A percentile compares a stretch with the other conserved stretches of the same genome.
phyloP scores from a whole-genome alignment of 108 stramenopile species.

The Halocafeteria seosinensis region DNA sequence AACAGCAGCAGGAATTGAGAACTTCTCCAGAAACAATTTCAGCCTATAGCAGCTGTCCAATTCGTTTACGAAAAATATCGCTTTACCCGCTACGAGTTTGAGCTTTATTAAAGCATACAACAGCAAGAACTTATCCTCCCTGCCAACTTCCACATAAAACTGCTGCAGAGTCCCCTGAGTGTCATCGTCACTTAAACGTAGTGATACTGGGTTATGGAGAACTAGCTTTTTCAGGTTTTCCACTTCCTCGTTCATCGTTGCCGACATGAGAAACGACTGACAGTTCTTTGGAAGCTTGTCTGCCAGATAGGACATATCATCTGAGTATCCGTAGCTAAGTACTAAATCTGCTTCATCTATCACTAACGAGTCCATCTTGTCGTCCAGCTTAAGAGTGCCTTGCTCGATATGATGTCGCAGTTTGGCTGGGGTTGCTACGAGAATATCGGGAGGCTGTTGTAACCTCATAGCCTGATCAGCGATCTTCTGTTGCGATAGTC shows the following conservation, averaged over 20 bases:
- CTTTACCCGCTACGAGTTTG: constrained; percentile 77
- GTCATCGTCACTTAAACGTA: constrained; percentile 69
- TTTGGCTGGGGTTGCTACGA: constrained; percentile 32
- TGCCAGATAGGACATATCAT: constrained; percentile 65
- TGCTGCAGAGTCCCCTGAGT: constrained; percentile 56
- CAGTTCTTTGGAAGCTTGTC: constrained; percentile 66
- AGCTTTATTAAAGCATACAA: constrained; percentile 68
- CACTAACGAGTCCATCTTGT: constrained; percentile 59
- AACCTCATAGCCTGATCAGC: constrained; percentile 16
- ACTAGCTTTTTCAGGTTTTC: constrained; percentile 70
- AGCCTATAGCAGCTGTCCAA: constrained; percentile 73
- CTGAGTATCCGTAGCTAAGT: constrained; percentile 73
- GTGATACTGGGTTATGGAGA: constrained; percentile 69
- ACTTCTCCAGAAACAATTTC: constrained; percentile 89
- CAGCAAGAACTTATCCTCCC: constrained; percentile 68
- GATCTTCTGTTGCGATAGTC: constrained; percentile 38
- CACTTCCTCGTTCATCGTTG: constrained; percentile 75
- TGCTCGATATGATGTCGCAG: constrained; percentile 26
- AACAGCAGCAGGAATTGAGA: constrained; percentile 79
- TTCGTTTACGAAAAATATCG: constrained; percentile 85
- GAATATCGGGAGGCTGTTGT: constrained; percentile 17
- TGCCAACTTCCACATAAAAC: constrained; percentile 57
- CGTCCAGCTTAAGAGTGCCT: constrained; percentile 21
- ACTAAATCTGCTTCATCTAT: constrained; percentile 97
- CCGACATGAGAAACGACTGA: constrained; percentile 92